phyloP scores from a whole-genome alignment of 2,329 filamentous ascomycete genomes.

The Dactylella cylindrospora region DNA sequence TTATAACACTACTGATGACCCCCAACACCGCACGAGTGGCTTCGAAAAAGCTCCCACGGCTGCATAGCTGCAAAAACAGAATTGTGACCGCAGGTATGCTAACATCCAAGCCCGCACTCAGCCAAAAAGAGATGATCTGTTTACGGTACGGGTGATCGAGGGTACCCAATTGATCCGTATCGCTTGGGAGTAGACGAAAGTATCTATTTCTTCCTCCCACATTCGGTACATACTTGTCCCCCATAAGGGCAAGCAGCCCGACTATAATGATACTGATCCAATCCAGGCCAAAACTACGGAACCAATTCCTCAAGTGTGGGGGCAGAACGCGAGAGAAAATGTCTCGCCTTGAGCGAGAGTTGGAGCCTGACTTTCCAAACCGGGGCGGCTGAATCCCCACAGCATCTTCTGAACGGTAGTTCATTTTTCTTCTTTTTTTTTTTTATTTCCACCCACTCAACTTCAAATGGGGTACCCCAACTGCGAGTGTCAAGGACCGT shows the following conservation, averaged over 20 bases:
- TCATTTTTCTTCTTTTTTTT: not conserved
- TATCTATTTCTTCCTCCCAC: slow-evolving; percentile 19
- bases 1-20: slow-evolving; percentile 16
- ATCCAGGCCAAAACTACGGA: slow-evolving; percentile 22
- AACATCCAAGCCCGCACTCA: slow-evolving; percentile 13
- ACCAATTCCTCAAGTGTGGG: slow-evolving; percentile 11
- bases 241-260: slow-evolving; percentile 28
- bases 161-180: too few species aligned
- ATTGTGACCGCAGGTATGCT: slow-evolving; percentile 4
- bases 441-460: slow-evolving; percentile 1
- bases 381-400: slow-evolving; percentile 23
- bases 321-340: slow-evolving; percentile 20
- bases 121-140: slow-evolving; percentile 27
- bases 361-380: slow-evolving; percentile 36
- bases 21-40: slow-evolving; percentile 38
- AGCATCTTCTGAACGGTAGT: slow-evolving; percentile 6
- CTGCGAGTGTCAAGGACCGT: slow-evolving; percentile 25
- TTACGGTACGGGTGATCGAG: slow-evolving; percentile 29
- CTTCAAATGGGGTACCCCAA: slow-evolving; percentile 13
- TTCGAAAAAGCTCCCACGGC: slow-evolving; percentile 11
- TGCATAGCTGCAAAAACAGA: slow-evolving; percentile 14
- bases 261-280: slow-evolving; percentile 24
- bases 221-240: slow-evolving; percentile 37
- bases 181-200: slow-evolving; percentile 30
- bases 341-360: slow-evolving; percentile 30